Base-by-base conservation (phyloP, 116 monocot species). In the Phalaenopsis hybrid region DNA sequence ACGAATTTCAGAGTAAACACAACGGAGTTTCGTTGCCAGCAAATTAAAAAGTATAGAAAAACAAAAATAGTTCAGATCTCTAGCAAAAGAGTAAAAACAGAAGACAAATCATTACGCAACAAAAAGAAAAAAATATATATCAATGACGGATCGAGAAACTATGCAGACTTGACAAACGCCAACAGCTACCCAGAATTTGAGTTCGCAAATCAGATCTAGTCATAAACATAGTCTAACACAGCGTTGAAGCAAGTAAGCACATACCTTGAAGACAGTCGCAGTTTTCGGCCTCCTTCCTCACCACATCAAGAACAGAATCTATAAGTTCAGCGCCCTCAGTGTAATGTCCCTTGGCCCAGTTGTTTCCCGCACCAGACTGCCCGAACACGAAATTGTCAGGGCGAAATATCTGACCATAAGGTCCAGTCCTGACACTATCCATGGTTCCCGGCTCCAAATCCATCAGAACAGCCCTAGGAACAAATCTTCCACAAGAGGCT, bases 341-440 rank as follows among this genome's bases (percentile, higher is more conserved):
- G 72, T 91, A 91, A 52, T 91, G 91, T 17, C 91, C 91, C 74
- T 91, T 91, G 20, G 91, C 91, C 91, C 91, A 91, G 85, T 91
- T 91, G 78, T 91, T 91, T 2, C 90, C 88, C 7, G 91, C 91
- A 23, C 91, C 91, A 46, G 89, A 89, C 76, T 91, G 89, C n/a
- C 91, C 91, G 46, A 91, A 91, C 13, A 91, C 89, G 44, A 91
- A 91, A 85, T 91, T 91, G 23, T 91, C 91, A 0, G 91, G 91
- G 61, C 91, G 84, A 79, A 91, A 91, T 73, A 91, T 91, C 85
- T 90, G 89, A 20, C 89, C 89, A 43, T 85, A 90, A 5, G 90
- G 88, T 4, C 90, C 88, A 1, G 90, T 88, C 21, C 90, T 69
- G 20, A 90, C 88, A 49, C 87, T 87, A 55, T 90, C 90, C 90